Evolutionary conservation across 2,329 filamentous ascomycete species (phyloP).

Genomic region (Arthroderma sp.): DNA sequence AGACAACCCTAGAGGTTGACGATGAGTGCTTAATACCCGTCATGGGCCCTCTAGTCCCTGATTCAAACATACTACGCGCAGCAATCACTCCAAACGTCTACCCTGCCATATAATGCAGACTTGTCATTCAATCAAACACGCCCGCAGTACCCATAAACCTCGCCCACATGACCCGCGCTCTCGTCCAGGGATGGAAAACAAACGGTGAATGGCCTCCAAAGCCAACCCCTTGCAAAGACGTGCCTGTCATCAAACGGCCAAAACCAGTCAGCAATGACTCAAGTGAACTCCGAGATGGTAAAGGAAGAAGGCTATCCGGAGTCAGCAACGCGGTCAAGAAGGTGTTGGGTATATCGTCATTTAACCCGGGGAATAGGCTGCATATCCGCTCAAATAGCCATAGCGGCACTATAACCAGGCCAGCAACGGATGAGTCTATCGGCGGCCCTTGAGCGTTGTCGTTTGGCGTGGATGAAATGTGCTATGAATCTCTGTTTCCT

Average conservation of each 20-base stretch:
- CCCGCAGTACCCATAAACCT: constrained; percentile 84
- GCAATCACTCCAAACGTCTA: constrained; percentile 65
- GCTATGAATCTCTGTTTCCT: background rate
- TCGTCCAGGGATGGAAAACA: constrained; percentile 83
- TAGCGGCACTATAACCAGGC: constrained; percentile 1
- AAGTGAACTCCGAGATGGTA: background rate
- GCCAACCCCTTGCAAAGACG: constrained; percentile 30
- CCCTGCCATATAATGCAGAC: constrained; percentile 76
- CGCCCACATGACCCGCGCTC: constrained; percentile 62
- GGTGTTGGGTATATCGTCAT: constrained; percentile 27
- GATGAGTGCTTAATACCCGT: constrained; percentile 53
- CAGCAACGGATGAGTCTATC: background rate
- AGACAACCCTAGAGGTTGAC: constrained; percentile 21
- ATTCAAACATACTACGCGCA: constrained; percentile 61
- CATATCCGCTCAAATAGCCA: constrained; percentile 27
- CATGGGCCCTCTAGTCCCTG: constrained; percentile 58
- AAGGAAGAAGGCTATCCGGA: constrained; percentile 19
- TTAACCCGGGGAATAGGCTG: constrained; percentile 25
- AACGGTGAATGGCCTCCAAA: constrained; percentile 86
- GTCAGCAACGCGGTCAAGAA: constrained; percentile 33
- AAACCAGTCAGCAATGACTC: background rate
- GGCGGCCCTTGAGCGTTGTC: background rate
- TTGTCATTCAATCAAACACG: constrained; percentile 65
- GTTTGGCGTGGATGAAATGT: background rate
- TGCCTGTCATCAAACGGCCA: constrained; percentile 11